Evolutionary conservation across 371 early-diverging fungal species (phyloP).

Genomic region (Rhizopus microsporus): DNA sequence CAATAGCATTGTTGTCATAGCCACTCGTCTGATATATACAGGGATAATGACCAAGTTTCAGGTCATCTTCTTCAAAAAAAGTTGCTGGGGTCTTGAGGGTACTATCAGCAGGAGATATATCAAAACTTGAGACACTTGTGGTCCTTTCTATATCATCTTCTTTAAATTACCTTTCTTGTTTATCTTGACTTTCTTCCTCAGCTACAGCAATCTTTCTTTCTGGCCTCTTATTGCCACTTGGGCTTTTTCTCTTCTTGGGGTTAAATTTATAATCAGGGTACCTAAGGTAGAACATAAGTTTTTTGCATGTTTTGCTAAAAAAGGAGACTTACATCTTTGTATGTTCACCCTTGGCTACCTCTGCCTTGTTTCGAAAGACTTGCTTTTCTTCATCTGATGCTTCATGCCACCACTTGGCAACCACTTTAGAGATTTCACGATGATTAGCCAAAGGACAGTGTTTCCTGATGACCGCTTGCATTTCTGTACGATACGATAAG

Average conservation of each 20-base stretch:
- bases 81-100: no score
- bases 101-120: no score
- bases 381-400: conserved; percentile 55
- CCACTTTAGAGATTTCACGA: conserved; percentile 65
- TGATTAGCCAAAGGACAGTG: conserved; percentile 65
- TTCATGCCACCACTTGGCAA: conserved; percentile 69
- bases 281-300: conserved; percentile 21
- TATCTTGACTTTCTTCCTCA: neutral
- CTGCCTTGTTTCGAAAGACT: conserved; percentile 55
- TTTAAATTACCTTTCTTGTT: neutral
- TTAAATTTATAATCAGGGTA: conserved; percentile 74
- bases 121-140: no score
- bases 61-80: neutral
- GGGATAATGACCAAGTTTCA: neutral
- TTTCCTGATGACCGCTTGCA: conserved; percentile 59
- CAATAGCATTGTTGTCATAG: no score
- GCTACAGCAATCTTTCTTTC: neutral
- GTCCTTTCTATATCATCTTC: neutral
- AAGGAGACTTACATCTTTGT: conserved; percentile 48
- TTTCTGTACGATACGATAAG: conserved; percentile 65
- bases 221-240: neutral
- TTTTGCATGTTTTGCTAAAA: neutral
- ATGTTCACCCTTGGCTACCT: conserved; percentile 57
- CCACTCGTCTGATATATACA: neutral
- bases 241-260: conserved; percentile 60